Evolutionary conservation across 208 protist genomes (phyloP).

Genomic region (Acanthamoeba quina): DNA sequence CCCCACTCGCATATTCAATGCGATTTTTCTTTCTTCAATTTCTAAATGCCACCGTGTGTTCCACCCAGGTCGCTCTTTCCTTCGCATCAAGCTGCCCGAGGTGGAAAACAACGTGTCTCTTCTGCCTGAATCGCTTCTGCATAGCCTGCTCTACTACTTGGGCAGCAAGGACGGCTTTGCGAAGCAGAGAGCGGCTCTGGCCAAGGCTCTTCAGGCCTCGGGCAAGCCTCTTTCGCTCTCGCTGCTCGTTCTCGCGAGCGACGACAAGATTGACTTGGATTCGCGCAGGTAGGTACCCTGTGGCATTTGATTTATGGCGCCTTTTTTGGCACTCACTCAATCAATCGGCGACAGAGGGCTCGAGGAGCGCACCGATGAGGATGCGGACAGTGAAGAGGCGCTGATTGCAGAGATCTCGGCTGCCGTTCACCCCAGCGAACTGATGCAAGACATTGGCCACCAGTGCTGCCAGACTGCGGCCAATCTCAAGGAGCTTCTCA

Average conservation of each 20-base stretch:
- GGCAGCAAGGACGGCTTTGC: constrained; percentile 44
- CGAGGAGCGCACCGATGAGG: constrained; percentile 15
- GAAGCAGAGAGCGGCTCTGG: neutral
- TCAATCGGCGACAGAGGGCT: neutral
- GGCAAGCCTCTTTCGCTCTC: constrained; percentile 52
- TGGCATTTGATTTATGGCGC: neutral
- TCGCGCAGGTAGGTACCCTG: neutral
- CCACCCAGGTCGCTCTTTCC: constrained; percentile 33
- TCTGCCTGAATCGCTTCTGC: constrained; percentile 3
- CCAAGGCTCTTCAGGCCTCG: neutral
- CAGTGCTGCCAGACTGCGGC: constrained; percentile 4
- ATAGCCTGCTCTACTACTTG: constrained; percentile 57
- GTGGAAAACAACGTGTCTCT: constrained; percentile 7
- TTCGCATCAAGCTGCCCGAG: constrained; percentile 47
- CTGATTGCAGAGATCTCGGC: constrained; percentile 66
- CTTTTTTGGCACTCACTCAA: neutral
- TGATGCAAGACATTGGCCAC: constrained; percentile 82
- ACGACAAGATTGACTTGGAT: neutral
- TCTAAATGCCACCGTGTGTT: neutral
- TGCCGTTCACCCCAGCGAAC: neutral
- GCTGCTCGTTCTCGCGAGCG: neutral
- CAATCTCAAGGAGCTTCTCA: constrained; percentile 77
- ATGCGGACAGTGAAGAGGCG: constrained; percentile 14
- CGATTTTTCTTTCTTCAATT: neutral
- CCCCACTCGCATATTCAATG: too few relatives aligned